These are phyloP conservation scores for Lippia alba DNA, from an alignment of 305 asterid species.

Conservation along the genomic window DNA sequence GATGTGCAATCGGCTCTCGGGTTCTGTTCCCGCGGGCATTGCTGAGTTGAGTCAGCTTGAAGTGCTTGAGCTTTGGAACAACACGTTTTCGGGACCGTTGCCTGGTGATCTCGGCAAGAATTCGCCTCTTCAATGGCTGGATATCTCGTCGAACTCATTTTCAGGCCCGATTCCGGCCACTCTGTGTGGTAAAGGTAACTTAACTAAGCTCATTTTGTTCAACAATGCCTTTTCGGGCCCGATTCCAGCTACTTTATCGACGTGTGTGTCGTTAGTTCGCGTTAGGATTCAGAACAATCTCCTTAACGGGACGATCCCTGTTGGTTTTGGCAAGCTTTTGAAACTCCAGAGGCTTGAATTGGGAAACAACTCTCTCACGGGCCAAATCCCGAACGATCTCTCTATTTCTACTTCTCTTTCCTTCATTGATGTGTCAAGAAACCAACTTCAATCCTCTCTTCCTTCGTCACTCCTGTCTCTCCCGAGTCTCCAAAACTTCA, in stretches of 20 bases:
- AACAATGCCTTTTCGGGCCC: conserved; percentile 81
- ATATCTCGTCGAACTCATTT: conserved; percentile 71
- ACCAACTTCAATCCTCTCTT: conserved; percentile 70
- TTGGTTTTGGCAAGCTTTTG: conserved; percentile 73
- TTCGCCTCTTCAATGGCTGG: conserved; percentile 80
- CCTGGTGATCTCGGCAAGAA: conserved; percentile 70
- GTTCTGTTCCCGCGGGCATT: conserved; percentile 59
- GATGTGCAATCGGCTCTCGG: conserved; percentile 72
- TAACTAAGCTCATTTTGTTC: conserved; percentile 83
- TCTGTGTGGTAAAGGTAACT: conserved; percentile 71
- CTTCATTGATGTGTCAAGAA: conserved; percentile 78
- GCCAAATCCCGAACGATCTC: conserved; percentile 79
- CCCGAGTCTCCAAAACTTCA: conserved; percentile 68
- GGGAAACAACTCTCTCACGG: conserved; percentile 71
- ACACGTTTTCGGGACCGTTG: conserved; percentile 67
- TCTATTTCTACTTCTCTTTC: conserved; percentile 75
- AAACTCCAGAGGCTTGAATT: conserved; percentile 76
- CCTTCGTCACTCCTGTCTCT: conserved; percentile 73
- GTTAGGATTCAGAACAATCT: conserved; percentile 79
- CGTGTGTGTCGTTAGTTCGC: conserved; percentile 70
- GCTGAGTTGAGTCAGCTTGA: conserved; percentile 51
- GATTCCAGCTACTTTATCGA: conserved; percentile 67
- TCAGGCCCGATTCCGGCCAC: conserved; percentile 67
- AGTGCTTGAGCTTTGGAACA: conserved; percentile 89
- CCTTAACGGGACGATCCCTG: conserved; percentile 72